phyloP scores from a whole-genome alignment of 495 filamentous ascomycete species.

The Xylaria grammica region DNA sequence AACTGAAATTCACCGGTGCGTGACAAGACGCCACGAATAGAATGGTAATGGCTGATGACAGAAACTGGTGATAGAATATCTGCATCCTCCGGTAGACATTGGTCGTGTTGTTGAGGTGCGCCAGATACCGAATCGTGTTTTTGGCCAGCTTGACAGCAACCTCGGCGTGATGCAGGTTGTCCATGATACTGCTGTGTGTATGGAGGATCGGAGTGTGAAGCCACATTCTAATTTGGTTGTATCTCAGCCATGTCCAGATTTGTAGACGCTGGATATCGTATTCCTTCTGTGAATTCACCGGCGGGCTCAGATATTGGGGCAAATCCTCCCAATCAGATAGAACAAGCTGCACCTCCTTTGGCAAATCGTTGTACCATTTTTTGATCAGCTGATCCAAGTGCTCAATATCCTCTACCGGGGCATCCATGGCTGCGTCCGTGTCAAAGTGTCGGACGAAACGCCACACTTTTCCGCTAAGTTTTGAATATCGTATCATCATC shows the following conservation, averaged over 20 bases:
- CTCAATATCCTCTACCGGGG: slow-evolving; percentile 68
- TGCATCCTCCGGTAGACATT: slow-evolving; percentile 82
- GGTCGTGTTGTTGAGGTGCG: slow-evolving; percentile 76
- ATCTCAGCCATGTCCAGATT: slow-evolving; percentile 69
- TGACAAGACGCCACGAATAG: slow-evolving; percentile 84
- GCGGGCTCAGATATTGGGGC: slow-evolving; percentile 33
- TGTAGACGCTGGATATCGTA: slow-evolving; percentile 62
- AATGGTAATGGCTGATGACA: slow-evolving; percentile 79
- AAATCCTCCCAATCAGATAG: slow-evolving; percentile 38
- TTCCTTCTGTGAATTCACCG: slow-evolving; percentile 35
- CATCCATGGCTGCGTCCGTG: slow-evolving; percentile 52
- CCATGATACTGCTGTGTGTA: slow-evolving; percentile 73
- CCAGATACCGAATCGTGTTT: slow-evolving; percentile 77
- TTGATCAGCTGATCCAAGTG: slow-evolving; percentile 78
- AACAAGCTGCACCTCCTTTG: slow-evolving; percentile 43
- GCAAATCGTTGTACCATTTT: slow-evolving; percentile 69
- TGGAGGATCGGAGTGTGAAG: slow-evolving; percentile 84
- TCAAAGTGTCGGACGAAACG: slow-evolving; percentile 65
- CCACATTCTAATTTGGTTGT: slow-evolving; percentile 83
- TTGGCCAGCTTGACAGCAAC: slow-evolving; percentile 78
- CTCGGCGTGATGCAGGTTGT: slow-evolving; percentile 69
- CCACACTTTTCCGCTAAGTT: slow-evolving; percentile 82
- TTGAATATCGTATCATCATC: slow-evolving; percentile 79
- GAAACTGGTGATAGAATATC: slow-evolving; percentile 86
- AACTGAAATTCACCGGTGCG: slow-evolving; percentile 76